phyloP scores from a whole-genome alignment of 805 yeast genomes.

The Ogataea pilisensis region DNA sequence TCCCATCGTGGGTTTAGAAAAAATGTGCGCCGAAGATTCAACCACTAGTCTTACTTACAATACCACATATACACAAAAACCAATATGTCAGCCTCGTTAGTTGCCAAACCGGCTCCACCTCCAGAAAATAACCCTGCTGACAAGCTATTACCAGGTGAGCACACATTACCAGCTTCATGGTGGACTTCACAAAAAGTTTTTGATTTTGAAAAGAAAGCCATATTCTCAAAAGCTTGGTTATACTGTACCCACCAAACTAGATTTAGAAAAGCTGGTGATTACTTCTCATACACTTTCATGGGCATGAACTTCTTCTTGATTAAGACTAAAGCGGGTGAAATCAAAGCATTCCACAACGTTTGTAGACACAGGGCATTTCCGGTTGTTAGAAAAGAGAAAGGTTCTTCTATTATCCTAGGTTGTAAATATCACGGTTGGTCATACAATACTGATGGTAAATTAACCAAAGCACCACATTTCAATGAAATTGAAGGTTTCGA shows the following conservation, averaged over 20 bases:
- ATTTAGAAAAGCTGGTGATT: slow-evolving; percentile 55
- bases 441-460: slow-evolving; percentile 54
- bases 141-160: slow-evolving; percentile 36
- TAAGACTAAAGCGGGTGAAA: slow-evolving; percentile 46
- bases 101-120: slow-evolving; percentile 24
- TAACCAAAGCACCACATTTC: slow-evolving; percentile 61
- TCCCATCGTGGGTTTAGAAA: no score
- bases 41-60: no score
- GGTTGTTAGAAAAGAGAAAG: slow-evolving; percentile 53
- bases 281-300: slow-evolving; percentile 44
- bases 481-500: slow-evolving; percentile 55
- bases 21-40: no score
- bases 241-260: slow-evolving; percentile 49
- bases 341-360: slow-evolving; percentile 60
- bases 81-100: slow-evolving; percentile 23
- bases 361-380: slow-evolving; percentile 67
- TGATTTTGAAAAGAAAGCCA: slow-evolving; percentile 55
- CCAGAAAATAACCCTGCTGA: slow-evolving; percentile 28
- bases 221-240: slow-evolving; percentile 55
- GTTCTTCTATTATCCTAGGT: slow-evolving; percentile 54
- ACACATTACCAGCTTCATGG: slow-evolving; percentile 64
- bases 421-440: slow-evolving; percentile 67
- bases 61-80: not conserved
- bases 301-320: slow-evolving; percentile 56
- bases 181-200: slow-evolving; percentile 57